phyloP scores from a whole-genome alignment of 2,329 filamentous ascomycete genomes.

The Ceratocystis cubensis region DNA sequence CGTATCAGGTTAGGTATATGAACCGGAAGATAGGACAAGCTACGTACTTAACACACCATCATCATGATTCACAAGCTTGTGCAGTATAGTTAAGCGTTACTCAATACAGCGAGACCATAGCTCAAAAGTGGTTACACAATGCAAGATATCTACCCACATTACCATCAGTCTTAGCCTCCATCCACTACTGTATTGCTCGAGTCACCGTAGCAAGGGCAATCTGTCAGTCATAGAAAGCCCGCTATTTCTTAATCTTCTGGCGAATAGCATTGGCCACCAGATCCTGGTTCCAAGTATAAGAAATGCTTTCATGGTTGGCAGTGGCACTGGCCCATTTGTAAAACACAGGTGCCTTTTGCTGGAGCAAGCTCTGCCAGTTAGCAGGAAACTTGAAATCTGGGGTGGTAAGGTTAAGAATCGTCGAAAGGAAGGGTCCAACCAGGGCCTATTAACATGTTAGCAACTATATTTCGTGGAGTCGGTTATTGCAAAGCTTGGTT shows the following conservation, averaged over 20 bases:
- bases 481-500: too few species aligned
- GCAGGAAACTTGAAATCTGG: slow-evolving; percentile 41
- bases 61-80: too few species aligned
- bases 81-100: too few species aligned
- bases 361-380: slow-evolving; percentile 35
- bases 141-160: too few species aligned
- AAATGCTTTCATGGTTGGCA: slow-evolving; percentile 52
- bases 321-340: slow-evolving; percentile 53
- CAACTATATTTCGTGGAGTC: neutral
- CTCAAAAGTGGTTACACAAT: neutral
- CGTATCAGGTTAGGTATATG: too few species aligned
- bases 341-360: slow-evolving; percentile 50
- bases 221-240: neutral
- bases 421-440: slow-evolving; percentile 54
- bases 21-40: too few species aligned
- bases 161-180: neutral
- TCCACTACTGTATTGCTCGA: neutral
- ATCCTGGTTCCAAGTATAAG: slow-evolving; percentile 8
- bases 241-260: neutral
- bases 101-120: neutral
- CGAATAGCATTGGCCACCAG: neutral
- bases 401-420: slow-evolving; percentile 41
- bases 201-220: too few species aligned
- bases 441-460: slow-evolving; percentile 36
- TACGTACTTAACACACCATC: too few species aligned